Evolutionary conservation across 2,329 filamentous ascomycete species (phyloP).

Genomic region (Pseudocercospora musae): DNA sequence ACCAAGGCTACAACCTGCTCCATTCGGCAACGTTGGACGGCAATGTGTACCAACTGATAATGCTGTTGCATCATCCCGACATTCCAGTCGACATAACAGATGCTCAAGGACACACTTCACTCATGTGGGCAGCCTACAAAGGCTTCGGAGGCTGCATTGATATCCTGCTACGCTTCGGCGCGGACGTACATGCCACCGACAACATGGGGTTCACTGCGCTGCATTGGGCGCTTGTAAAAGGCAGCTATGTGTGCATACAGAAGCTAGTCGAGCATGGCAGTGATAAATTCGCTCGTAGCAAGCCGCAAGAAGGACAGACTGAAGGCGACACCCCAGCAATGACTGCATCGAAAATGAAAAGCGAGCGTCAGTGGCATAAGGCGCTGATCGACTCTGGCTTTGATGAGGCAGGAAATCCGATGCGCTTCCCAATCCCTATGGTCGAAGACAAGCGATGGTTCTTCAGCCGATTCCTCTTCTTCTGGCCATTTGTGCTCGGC

Average conservation of each 20-base stretch:
- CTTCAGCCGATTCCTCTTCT: slow-evolving; percentile 80
- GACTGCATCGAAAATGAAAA: slow-evolving; percentile 89
- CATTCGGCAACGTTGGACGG: slow-evolving; percentile 97
- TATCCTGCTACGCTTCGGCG: slow-evolving; percentile 88
- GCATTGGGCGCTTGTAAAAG: slow-evolving; percentile 95
- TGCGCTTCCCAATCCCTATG: slow-evolving; percentile 69
- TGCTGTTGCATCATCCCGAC: slow-evolving; percentile 83
- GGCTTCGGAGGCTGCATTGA: slow-evolving; percentile 91
- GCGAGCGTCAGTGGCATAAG: slow-evolving; percentile 73
- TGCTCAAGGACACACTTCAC: slow-evolving; percentile 81
- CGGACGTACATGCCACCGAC: slow-evolving; percentile 84
- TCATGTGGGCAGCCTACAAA: slow-evolving; percentile 99
- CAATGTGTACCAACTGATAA: slow-evolving; percentile 82
- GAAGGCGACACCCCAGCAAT: slow-evolving; percentile 86
- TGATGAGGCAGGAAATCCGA: slow-evolving; percentile 70
- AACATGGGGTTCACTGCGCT: slow-evolving; percentile 91
- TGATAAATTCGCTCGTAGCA: slow-evolving; percentile 85
- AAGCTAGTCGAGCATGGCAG: slow-evolving; percentile 95
- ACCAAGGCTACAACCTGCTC: slow-evolving; percentile 95
- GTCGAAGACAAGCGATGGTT: slow-evolving; percentile 75
- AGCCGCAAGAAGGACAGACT: slow-evolving; percentile 35
- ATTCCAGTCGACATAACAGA: slow-evolving; percentile 91
- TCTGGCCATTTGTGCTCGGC: slow-evolving; percentile 79
- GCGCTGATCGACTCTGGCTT: slow-evolving; percentile 83
- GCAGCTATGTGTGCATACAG: slow-evolving; percentile 81